These are phyloP conservation scores for Calonectria naviculata DNA, from an alignment of 2,329 filamentous ascomycete genomes.

Conservation along the genomic window DNA sequence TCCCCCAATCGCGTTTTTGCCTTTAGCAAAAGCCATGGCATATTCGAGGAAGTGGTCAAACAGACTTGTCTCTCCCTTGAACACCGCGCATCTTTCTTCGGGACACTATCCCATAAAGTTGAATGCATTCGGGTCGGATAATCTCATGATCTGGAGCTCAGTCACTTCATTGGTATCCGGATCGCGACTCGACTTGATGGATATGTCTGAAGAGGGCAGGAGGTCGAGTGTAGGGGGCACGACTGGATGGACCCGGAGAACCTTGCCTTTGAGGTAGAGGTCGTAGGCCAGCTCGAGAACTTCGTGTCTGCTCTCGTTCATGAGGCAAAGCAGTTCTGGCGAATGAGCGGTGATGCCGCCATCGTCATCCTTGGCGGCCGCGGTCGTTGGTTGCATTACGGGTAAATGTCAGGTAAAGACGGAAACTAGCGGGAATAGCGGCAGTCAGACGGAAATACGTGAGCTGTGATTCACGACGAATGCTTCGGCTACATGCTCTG, in stretches of 20 bases:
- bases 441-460: not conserved
- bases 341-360: not conserved
- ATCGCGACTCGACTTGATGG: conserved; percentile 16
- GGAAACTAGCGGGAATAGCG: not conserved
- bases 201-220: conserved; percentile 25
- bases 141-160: conserved; percentile 23
- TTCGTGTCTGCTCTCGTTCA: conserved; percentile 14
- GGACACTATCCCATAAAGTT: conserved; percentile 39
- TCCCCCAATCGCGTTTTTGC: conserved; percentile 5
- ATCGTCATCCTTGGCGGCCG: not conserved
- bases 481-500: not conserved
- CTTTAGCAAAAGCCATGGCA: conserved; percentile 17
- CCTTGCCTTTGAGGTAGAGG: conserved; percentile 22
- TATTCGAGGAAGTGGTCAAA: conserved; percentile 32
- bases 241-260: conserved; percentile 2
- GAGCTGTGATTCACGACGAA: not conserved
- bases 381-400: not conserved
- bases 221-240: conserved; percentile 23
- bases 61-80: conserved; percentile 35
- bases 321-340: not conserved
- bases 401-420: not conserved
- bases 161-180: conserved; percentile 11
- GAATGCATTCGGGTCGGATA: conserved; percentile 25
- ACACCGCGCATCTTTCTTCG: conserved; percentile 31
- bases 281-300: conserved; percentile 28